Evolutionary conservation across 2,329 filamentous ascomycete genomes (phyloP).

Genomic region (Magnaporthiopsis poae): DNA sequence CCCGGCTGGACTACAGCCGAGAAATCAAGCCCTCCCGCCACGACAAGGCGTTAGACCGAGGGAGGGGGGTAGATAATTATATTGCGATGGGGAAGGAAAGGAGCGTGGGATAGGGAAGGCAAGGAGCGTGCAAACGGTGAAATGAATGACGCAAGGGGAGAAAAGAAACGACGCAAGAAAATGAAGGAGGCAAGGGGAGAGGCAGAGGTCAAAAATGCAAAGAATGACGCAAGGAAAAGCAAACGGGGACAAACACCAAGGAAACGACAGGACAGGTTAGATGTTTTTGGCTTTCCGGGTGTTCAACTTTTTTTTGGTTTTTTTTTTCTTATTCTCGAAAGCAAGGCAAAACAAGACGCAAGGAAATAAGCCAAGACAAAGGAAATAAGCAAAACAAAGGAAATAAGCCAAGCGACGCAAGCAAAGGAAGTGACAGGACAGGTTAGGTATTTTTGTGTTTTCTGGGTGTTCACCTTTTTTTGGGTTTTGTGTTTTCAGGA

Average conservation of each 20-base stretch:
- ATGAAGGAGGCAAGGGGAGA: no score
- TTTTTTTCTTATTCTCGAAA: no score
- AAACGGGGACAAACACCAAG: not conserved
- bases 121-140: not conserved
- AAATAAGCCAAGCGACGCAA: no score
- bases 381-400: not conserved
- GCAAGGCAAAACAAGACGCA: no score
- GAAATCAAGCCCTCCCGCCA: constrained; percentile 10
- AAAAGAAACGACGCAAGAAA: not conserved
- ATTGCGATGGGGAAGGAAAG: not conserved
- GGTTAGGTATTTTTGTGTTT: no score
- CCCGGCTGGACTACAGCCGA: constrained; percentile 1
- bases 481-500: no score
- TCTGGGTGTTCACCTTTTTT: no score
- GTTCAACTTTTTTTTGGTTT: no score
- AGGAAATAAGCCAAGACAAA: no score
- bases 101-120: not conserved
- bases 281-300: not conserved
- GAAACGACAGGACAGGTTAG: not conserved
- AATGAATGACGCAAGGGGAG: not conserved
- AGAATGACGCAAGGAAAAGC: not conserved
- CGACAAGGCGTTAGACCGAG: constrained; percentile 9
- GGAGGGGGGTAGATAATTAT: constrained; percentile 6
- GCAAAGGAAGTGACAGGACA: no score
- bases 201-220: no score